Percentiles rank a stretch among this genome's conserved stretches.
phyloP scores from a whole-genome alignment of 148 eudicot genomes.

The Silene latifolia region DNA sequence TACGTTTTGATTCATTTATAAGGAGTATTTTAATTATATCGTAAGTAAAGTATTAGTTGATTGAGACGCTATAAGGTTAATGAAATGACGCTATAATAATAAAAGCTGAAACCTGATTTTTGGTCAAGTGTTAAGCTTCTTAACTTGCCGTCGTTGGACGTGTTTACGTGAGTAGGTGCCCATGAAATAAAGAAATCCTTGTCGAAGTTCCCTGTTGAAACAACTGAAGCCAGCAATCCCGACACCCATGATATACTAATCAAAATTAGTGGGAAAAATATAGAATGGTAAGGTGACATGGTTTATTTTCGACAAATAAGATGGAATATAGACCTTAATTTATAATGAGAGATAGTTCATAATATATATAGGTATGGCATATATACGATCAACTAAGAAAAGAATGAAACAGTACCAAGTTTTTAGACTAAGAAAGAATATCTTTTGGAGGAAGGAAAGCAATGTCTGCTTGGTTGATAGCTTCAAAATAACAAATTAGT shows the following conservation, averaged over 20 bases:
- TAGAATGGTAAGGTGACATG: constrained; percentile 16
- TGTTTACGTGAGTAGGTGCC: constrained; percentile 76
- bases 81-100: background rate
- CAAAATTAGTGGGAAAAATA: constrained; percentile 13
- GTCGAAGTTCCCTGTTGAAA: constrained; percentile 72
- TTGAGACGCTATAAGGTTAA: background rate
- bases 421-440: constrained; percentile 46
- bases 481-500: too few species aligned
- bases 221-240: constrained; percentile 43
- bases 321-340: background rate
- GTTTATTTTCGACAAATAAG: background rate
- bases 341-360: background rate
- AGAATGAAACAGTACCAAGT: constrained; percentile 19
- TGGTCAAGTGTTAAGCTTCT: constrained; percentile 60
- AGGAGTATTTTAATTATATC: too few species aligned
- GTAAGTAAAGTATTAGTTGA: too few species aligned
- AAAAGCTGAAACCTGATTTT: constrained; percentile 51
- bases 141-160: constrained; percentile 61
- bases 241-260: constrained; percentile 13
- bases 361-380: constrained; percentile 38
- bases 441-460: constrained; percentile 29
- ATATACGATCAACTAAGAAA: constrained; percentile 1
- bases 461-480: too few species aligned
- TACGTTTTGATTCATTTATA: too few species aligned
- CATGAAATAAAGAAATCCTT: constrained; percentile 71